Conservation (phyloP, 768 basidiomycete genomes). For the Rhodotorula diobovata region DNA sequence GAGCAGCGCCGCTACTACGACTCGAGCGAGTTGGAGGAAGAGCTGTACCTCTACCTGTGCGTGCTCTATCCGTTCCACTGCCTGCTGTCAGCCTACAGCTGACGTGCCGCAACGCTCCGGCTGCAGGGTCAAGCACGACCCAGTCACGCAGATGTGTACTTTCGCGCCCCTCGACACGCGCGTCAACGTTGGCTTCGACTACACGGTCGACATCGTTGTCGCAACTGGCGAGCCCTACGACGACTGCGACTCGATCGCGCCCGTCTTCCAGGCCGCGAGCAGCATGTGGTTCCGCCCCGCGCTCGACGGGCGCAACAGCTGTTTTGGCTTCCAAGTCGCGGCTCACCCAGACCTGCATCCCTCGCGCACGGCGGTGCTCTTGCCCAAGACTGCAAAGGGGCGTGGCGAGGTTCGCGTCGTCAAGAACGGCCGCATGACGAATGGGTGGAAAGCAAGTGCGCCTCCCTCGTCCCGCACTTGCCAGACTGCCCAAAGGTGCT, state of each 20-base stretch:
- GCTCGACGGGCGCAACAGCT: not conserved
- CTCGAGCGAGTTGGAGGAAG: too few species aligned
- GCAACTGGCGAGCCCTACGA: too few species aligned
- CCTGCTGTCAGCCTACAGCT: not conserved
- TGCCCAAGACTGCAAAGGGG: not conserved
- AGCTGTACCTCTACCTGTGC: not conserved
- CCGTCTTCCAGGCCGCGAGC: not conserved
- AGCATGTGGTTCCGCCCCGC: not conserved
- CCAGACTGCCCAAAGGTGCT: too few species aligned
- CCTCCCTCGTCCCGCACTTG: too few species aligned
- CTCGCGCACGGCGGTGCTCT: not conserved
- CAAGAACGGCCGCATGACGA: not conserved
- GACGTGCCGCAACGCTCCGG: too few species aligned
- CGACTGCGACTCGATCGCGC: too few species aligned
- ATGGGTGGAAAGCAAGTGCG: not conserved
- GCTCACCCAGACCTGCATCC: not conserved
- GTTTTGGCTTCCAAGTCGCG: not conserved
- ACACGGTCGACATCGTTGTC: too few species aligned
- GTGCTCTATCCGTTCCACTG: not conserved
- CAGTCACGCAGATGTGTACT: not conserved
- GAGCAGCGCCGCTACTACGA: too few species aligned
- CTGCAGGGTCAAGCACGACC: not conserved
- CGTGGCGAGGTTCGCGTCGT: not conserved
- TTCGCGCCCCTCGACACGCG: not conserved
- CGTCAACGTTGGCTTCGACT: too few species aligned